These are phyloP conservation scores for Stevia rebaudiana DNA, from an alignment of 140 eudicot species.

Conservation along the genomic window DNA sequence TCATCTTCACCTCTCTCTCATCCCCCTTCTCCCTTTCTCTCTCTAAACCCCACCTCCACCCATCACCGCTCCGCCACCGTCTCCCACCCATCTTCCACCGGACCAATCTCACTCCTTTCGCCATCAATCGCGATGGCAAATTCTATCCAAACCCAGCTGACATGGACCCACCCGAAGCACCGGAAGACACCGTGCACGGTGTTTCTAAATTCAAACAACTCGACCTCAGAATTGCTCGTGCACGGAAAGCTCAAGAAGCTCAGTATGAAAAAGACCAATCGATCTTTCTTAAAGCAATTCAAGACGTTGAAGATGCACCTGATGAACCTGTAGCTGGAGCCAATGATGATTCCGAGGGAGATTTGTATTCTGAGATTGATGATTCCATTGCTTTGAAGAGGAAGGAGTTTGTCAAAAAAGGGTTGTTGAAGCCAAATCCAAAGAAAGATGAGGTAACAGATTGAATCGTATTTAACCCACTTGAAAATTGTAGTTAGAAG, in stretches of 20 bases:
- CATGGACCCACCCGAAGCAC: slow-evolving; percentile 93
- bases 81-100: slow-evolving; percentile 32
- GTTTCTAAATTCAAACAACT: slow-evolving; percentile 76
- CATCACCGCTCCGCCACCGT: slow-evolving; percentile 37
- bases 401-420: slow-evolving; percentile 81
- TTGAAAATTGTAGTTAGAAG: not conserved
- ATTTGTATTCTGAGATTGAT: slow-evolving; percentile 81
- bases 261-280: slow-evolving; percentile 54
- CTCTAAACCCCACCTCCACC: slow-evolving; percentile 21
- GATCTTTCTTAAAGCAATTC: slow-evolving; percentile 58
- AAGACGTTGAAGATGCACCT: slow-evolving; percentile 68
- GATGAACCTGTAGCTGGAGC: slow-evolving; percentile 30
- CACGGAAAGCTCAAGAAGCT: slow-evolving; percentile 62
- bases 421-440: slow-evolving; percentile 63
- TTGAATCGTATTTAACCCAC: not conserved
- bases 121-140: slow-evolving; percentile 62
- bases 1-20: slow-evolving; percentile 27
- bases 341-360: slow-evolving; percentile 39
- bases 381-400: slow-evolving; percentile 77
- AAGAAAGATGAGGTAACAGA: slow-evolving; percentile 27
- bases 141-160: slow-evolving; percentile 74
- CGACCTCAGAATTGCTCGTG: slow-evolving; percentile 66
- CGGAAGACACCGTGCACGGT: slow-evolving; percentile 88
- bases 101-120: slow-evolving; percentile 35
- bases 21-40: slow-evolving; percentile 21